These are phyloP conservation scores for Annulohypoxylon stygium DNA, from an alignment of 495 filamentous ascomycete genomes.

Conservation along the genomic window DNA sequence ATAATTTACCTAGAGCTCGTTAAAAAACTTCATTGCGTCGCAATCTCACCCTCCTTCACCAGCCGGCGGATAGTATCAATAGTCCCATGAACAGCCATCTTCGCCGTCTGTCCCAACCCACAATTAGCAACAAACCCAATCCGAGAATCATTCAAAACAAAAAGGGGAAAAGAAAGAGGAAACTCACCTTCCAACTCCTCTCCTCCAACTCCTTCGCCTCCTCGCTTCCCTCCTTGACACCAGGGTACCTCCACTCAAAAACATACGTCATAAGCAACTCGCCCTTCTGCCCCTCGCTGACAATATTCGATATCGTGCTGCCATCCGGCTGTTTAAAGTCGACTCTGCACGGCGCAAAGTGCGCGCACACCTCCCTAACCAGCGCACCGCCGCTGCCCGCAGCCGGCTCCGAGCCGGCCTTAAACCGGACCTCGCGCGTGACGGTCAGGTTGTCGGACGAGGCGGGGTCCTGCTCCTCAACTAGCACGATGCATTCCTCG, in stretches of 20 bases:
- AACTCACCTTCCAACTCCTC: constrained; percentile 52
- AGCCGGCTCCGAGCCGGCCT: constrained; percentile 30
- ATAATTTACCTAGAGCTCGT: too few relatives aligned
- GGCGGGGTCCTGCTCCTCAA: constrained; percentile 32
- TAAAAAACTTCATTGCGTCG: background rate
- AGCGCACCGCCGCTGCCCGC: background rate
- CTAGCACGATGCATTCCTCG: constrained; percentile 51
- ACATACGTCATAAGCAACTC: constrained; percentile 57
- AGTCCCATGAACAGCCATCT: constrained; percentile 55
- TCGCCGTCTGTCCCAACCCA: constrained; percentile 50
- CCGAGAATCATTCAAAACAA: background rate
- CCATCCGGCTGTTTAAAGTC: constrained; percentile 57
- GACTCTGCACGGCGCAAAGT: constrained; percentile 52
- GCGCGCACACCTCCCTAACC: constrained; percentile 49
- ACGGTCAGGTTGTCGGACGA: constrained; percentile 40
- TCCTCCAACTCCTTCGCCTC: constrained; percentile 47
- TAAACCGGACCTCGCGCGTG: constrained; percentile 52
- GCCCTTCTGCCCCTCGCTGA: constrained; percentile 49
- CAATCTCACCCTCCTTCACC: constrained; percentile 50
- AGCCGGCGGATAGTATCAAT: constrained; percentile 55
- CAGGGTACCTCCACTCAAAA: constrained; percentile 56
- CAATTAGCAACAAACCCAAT: background rate
- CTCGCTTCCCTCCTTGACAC: constrained; percentile 49
- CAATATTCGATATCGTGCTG: constrained; percentile 53
- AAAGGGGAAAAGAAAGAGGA: background rate